Evolutionary conservation across 2,329 filamentous ascomycete genomes (phyloP), one percentile per base, ranked within the genome.

Genomic region (Erysiphe pulchra): DNA sequence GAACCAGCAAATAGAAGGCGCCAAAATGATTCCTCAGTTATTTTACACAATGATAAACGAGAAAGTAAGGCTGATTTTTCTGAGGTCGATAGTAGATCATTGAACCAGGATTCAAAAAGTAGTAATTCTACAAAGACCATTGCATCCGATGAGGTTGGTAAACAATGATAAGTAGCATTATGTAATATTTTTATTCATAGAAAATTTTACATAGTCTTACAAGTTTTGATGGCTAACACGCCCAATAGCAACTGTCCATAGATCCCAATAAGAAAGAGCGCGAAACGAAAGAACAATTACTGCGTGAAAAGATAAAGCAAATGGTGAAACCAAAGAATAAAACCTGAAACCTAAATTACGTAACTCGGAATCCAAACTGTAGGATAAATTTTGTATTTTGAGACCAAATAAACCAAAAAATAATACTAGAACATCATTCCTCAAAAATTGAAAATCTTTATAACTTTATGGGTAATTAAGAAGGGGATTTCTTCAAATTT

Each of bases 11-110:
- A 54, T 50, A 60, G 60, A 50, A 65, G 63, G 51, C 67, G 66
- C 57, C 63, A 63, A 53, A 70, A 65, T 57, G 63, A 62, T 51
- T 71, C 70, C 51, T 68, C 68, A 50, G 63, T 63, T 57, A 68
- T 69, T 46, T 52, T 55, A 49, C 50, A 51, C 56, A 63, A 65
- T 59, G 64, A 62, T 57, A 58, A 59, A 56, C 65, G 62, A 62
- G 59, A 65, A 60, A 70, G 62, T 61, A 66, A 65, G 58, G 69
- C 67, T 74, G 71, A 75, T 72, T 61, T 60, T 60, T 60, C 63
- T 61, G 59, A 65, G 61, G 59, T 61, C 56, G 65, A 61, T 60
- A 56, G 50, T 48, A 47, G 47, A 49, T 52, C 51, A 11, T 45
- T 52, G 44, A 47, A 17, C 41, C 50, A 46, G 47, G 50, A 53